Conservation (phyloP, 179 eudicot genomes). For the Sideroxylon spinosum region DNA sequence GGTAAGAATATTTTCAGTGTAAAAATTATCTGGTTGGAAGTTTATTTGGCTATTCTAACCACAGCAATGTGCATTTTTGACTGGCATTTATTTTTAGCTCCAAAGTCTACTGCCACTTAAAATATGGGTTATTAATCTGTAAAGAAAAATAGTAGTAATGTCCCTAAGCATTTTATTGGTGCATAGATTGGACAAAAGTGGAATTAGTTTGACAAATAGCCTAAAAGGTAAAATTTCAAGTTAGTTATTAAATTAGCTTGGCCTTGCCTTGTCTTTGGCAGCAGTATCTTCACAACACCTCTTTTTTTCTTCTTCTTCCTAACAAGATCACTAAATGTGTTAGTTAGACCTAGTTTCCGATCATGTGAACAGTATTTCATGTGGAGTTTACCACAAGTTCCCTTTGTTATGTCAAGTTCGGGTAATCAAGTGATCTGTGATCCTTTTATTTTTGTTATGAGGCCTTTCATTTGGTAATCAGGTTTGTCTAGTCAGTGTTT, state of each 20-base stretch:
- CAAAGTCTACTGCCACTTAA: background rate
- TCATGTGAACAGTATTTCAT: background rate
- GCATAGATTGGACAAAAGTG: background rate
- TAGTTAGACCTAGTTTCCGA: background rate
- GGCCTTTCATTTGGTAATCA: too few relatives aligned
- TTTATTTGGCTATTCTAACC: background rate
- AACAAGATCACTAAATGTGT: background rate
- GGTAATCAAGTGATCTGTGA: background rate
- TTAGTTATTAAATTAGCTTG: background rate
- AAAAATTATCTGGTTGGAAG: background rate
- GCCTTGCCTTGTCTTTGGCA: background rate
- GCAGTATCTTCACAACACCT: background rate
- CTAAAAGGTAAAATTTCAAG: background rate
- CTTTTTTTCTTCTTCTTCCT: background rate
- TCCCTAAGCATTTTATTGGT: background rate
- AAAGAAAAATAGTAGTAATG: slow-evolving; percentile 2
- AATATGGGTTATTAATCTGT: background rate
- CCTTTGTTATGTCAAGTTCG: background rate
- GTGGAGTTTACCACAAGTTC: background rate
- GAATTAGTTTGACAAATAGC: background rate
- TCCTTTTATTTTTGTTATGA: background rate
- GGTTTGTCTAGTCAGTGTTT: too few relatives aligned
- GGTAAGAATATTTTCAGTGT: slow-evolving; percentile 40
- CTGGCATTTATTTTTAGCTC: background rate
- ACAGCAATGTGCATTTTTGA: background rate